Conservation (phyloP, 495 filamentous ascomycete species). For the Hyaloscypha variabilis region DNA sequence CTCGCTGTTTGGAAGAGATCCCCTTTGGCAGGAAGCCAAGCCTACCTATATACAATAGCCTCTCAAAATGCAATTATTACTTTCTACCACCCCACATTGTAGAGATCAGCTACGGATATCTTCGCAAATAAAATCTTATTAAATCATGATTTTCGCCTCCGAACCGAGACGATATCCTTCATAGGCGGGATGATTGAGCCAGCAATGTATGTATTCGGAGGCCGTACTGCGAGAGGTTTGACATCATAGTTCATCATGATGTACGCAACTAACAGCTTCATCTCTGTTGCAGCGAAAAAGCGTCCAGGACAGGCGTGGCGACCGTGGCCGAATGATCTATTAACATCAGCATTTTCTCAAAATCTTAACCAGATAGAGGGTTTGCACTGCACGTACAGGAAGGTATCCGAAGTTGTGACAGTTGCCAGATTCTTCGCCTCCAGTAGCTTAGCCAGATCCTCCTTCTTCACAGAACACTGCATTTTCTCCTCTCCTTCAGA, state of each 20-base stretch:
- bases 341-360: neutral
- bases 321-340: constrained; percentile 50
- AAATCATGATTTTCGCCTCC: constrained; percentile 26
- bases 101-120: too few relatives aligned
- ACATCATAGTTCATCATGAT: constrained; percentile 60
- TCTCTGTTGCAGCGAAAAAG: constrained; percentile 55
- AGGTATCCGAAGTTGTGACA: constrained; percentile 38
- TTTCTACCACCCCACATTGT: too few relatives aligned
- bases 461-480: constrained; percentile 34
- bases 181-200: constrained; percentile 38
- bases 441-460: constrained; percentile 35
- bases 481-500: constrained; percentile 14
- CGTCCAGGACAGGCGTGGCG: constrained; percentile 61
- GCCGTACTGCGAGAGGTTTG: constrained; percentile 32
- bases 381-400: constrained; percentile 9
- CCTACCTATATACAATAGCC: too few relatives aligned
- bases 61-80: too few relatives aligned
- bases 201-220: constrained; percentile 35
- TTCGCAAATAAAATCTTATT: too few relatives aligned
- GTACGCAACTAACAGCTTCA: constrained; percentile 59
- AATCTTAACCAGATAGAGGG: too few relatives aligned
- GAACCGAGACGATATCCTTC: constrained; percentile 33
- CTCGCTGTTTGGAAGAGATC: too few relatives aligned
- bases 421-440: constrained; percentile 22
- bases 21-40: too few relatives aligned